Base-by-base conservation (phyloP, 306 rosid genomes). In the Trifolium dubium region DNA sequence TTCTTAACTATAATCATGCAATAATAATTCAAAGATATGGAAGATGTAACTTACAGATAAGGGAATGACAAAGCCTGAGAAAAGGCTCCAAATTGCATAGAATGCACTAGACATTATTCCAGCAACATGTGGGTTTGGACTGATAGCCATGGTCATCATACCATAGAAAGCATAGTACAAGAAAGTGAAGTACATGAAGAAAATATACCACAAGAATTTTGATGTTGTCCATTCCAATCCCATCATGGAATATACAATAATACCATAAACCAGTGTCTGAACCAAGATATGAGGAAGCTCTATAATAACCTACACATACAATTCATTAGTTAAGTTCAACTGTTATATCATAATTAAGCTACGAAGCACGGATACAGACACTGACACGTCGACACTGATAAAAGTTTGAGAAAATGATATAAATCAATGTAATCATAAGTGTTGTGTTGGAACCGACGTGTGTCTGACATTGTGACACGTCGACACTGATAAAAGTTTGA, bases 71-170 rank as follows among this genome's bases (percentile, higher is more conserved):
- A 92, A 92, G 53, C 97, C 97, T 0, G 93, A 92, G 86, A 90
- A 92, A 54, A 89, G 86, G 66, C 85, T 83, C 98, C 93, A 89
- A 39, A 89, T 77, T 74, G 87, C 87, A 58, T 83, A 90, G 85
- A 90, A 92, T 63, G 90, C 40, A 8, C 81, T 75, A 35, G 97
- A 89, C 15, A 86, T 34, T 64, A 92, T 87, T 40, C 79, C 67
- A 2, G 95, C 91, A 9, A 92, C 76, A 51, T 83, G 84, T 83
- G 82, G 83, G 74, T 88, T 89, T 19, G 92, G 97, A 62, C 83
- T 83, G 3, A 92, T 75, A 43, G 96, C 97, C 85, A 89, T 86
- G 39, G 89, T 80, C 97, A 92, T 86, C 98, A 92, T 90, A 39
- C 98, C 97, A 32, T 90, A 92, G 81, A 84, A 89, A 62, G 92